phyloP scores from a whole-genome alignment of 2,329 filamentous ascomycete species.

The Colletotrichum abscissum region DNA sequence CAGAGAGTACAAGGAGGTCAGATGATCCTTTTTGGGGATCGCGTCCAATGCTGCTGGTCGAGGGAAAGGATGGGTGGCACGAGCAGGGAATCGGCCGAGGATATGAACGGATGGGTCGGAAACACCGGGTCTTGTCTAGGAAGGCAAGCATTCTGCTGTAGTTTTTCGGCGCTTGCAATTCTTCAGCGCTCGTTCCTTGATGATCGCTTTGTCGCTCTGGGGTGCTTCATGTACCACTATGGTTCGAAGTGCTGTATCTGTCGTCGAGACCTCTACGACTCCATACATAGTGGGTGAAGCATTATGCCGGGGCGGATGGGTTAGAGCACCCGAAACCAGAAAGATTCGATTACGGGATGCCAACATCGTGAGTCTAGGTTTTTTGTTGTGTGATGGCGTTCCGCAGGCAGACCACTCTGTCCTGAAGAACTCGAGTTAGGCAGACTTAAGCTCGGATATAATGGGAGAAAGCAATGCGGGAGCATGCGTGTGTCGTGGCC shows the following conservation, averaged over 20 bases:
- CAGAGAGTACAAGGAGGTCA: constrained; percentile 26
- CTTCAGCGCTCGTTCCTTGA: background rate
- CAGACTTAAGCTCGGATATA: background rate
- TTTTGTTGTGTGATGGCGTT: background rate
- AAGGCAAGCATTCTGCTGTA: background rate
- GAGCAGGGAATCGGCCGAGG: constrained; percentile 5
- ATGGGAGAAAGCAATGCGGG: background rate
- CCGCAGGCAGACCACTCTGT: too few relatives aligned
- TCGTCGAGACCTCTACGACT: background rate
- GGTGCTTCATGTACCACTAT: background rate
- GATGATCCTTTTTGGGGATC: constrained; percentile 17
- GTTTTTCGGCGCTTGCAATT: background rate
- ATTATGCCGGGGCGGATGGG: background rate
- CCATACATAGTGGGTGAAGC: background rate
- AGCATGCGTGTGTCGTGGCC: constrained; percentile 2
- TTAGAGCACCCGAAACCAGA: background rate
- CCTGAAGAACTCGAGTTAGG: constrained; percentile 2
- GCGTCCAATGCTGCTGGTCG: constrained; percentile 4
- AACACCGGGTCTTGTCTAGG: background rate
- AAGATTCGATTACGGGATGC: background rate
- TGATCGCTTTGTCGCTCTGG: background rate
- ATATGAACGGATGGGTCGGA: background rate
- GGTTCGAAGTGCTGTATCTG: background rate
- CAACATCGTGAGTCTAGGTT: background rate
- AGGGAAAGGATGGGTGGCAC: constrained; percentile 22